Conservation (phyloP, 345 rosid species). For the Triadica sebifera region DNA sequence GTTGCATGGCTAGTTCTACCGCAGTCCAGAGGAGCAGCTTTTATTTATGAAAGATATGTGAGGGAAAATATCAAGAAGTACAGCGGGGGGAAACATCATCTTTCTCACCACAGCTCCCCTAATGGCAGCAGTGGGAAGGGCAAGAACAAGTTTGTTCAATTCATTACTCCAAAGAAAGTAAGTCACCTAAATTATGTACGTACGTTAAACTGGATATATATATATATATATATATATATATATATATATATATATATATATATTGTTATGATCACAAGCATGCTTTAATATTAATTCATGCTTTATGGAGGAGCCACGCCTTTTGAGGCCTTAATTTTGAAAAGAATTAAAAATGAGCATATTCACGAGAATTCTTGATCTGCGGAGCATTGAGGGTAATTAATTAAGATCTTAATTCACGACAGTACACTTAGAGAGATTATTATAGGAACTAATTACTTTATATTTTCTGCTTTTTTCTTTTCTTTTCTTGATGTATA, state of each 20-base stretch:
- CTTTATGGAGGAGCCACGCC: neutral
- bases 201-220: too few relatives aligned
- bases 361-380: too few relatives aligned
- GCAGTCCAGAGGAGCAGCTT: constrained; percentile 74
- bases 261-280: too few relatives aligned
- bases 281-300: neutral
- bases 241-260: too few relatives aligned
- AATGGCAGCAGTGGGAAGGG: constrained; percentile 8
- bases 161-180: constrained; percentile 29
- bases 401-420: too few relatives aligned
- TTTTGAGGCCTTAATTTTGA: neutral
- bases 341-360: too few relatives aligned
- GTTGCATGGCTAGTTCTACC: constrained; percentile 81
- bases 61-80: constrained; percentile 51
- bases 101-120: constrained; percentile 11
- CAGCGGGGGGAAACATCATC: constrained; percentile 19
- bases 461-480: too few relatives aligned
- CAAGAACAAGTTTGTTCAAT: constrained; percentile 32
- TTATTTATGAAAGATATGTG: constrained; percentile 54
- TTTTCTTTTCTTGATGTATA: neutral
- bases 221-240: too few relatives aligned
- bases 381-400: too few relatives aligned
- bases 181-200: neutral
- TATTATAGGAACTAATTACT: neutral
- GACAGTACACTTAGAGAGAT: neutral